A percentile compares a stretch with the other conserved stretches of the same genome.
Evolutionary conservation across 495 filamentous ascomycete species (phyloP).

Genomic region (Pyronema domesticum): DNA sequence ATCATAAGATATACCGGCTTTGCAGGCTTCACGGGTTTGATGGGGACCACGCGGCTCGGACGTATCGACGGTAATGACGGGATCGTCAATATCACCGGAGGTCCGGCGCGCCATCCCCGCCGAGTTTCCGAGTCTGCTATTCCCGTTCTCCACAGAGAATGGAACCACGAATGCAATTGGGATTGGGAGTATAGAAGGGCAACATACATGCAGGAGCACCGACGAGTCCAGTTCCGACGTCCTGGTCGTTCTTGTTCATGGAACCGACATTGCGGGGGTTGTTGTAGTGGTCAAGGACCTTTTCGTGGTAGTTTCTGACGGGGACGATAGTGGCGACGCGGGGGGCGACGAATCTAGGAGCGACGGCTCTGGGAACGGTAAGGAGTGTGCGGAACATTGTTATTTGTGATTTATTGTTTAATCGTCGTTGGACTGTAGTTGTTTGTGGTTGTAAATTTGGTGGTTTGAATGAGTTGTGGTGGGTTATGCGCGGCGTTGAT

Average conservation of each 20-base stretch:
- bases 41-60: neutral
- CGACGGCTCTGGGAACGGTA: too few species aligned
- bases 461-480: too few species aligned
- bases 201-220: constrained; percentile 57
- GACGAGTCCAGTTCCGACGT: constrained; percentile 94
- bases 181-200: neutral
- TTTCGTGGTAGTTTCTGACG: neutral
- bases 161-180: neutral
- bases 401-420: too few species aligned
- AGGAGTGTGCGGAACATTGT: too few species aligned
- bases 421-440: too few species aligned
- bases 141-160: neutral
- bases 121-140: neutral
- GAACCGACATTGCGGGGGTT: constrained; percentile 87
- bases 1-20: neutral
- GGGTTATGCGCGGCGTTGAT: too few species aligned
- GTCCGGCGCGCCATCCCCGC: too few species aligned
- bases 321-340: too few species aligned
- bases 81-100: too few species aligned
- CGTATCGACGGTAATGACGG: neutral
- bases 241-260: constrained; percentile 63
- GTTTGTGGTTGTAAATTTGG: too few species aligned
- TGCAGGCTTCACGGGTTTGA: constrained; percentile 1
- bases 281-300: constrained; percentile 80
- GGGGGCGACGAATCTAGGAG: too few species aligned